Conservation (phyloP, 1,284 basidiomycete genomes). For the Leccinum solheimii region DNA sequence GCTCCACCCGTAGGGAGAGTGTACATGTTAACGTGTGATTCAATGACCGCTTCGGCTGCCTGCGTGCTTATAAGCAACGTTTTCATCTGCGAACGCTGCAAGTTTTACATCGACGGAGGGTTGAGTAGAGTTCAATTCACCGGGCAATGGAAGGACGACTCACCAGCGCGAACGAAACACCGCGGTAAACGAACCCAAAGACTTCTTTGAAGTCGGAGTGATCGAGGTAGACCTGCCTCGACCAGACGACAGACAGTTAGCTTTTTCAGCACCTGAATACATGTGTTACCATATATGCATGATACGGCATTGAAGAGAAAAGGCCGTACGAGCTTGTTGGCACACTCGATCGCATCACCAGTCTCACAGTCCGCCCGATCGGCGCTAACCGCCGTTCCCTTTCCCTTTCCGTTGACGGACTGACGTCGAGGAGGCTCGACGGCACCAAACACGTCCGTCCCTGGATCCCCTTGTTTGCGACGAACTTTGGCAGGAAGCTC, state of each 20-base stretch:
- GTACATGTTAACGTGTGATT: too few species aligned
- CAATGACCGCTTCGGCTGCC: too few species aligned
- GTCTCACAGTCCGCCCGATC: constrained; percentile 6
- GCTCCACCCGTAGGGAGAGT: too few species aligned
- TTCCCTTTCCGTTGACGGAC: constrained; percentile 24
- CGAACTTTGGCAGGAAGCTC: constrained; percentile 39
- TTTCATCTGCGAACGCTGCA: constrained; percentile 18
- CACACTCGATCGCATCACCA: constrained; percentile 37
- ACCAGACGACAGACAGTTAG: constrained; percentile 42
- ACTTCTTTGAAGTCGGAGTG: constrained; percentile 60
- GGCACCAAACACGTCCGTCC: constrained; percentile 53
- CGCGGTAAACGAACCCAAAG: constrained; percentile 52
- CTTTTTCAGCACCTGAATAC: constrained; percentile 47
- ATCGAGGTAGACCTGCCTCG: constrained; percentile 49
- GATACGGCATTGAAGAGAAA: neutral
- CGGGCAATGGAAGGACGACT: constrained; percentile 19
- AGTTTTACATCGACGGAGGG: too few species aligned
- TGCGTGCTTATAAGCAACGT: constrained; percentile 14
- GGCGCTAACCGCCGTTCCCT: constrained; percentile 20
- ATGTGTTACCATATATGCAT: neutral
- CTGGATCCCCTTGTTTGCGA: constrained; percentile 30
- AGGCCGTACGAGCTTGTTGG: constrained; percentile 44
- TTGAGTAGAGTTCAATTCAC: neutral
- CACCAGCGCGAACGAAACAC: constrained; percentile 57
- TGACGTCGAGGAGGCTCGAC: constrained; percentile 25